Percentiles rank a stretch among this genome's conserved stretches.
phyloP scores from a whole-genome alignment of 345 rosid genomes.

The Pistacia vera region DNA sequence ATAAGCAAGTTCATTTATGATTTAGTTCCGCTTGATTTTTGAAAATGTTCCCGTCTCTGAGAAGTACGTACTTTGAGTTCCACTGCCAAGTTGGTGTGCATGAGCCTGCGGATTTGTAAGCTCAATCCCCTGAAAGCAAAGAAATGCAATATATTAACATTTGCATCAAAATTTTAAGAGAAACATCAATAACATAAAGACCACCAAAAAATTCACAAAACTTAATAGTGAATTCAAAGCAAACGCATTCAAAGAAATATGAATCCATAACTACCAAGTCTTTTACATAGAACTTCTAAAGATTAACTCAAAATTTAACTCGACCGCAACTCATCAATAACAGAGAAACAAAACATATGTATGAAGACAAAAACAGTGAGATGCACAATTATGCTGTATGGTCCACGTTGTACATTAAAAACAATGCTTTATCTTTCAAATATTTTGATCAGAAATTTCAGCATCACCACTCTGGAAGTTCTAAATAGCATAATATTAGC shows the following conservation, averaged over 20 bases:
- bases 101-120: conserved; percentile 86
- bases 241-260: not conserved
- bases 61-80: conserved; percentile 94
- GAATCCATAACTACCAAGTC: not conserved
- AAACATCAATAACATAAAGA: not conserved
- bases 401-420: not conserved
- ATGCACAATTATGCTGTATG: not conserved
- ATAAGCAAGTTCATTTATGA: not conserved
- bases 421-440: not conserved
- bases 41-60: conserved; percentile 93
- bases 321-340: no score
- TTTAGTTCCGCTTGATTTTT: conserved; percentile 74
- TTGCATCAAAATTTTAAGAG: not conserved
- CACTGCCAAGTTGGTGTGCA: conserved; percentile 76
- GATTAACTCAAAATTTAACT: no score
- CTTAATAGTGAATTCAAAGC: not conserved
- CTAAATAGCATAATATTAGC: not conserved
- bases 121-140: conserved; percentile 72
- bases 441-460: not conserved
- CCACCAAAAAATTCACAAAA: not conserved
- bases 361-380: no score
- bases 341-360: not conserved
- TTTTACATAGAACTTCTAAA: not conserved
- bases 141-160: not conserved
- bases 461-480: not conserved